Base-by-base conservation (phyloP, 441 rosid species). In the Sinapis alba region DNA sequence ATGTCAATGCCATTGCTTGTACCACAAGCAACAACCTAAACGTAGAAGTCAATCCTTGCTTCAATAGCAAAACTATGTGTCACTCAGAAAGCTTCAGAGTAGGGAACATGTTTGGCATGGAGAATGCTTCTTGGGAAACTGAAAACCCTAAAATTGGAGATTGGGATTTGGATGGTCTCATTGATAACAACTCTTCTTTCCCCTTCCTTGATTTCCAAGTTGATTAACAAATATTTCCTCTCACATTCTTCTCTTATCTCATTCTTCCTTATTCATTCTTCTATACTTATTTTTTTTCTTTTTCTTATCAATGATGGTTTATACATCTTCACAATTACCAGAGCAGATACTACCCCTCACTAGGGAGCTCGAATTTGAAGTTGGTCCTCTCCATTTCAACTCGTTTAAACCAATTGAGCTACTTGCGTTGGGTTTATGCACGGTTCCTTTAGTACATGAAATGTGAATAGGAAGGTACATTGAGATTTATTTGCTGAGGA, bases 131-230 rank as follows among this genome's bases (percentile, higher is more conserved):
- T 51, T 86, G 85, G 83, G 86, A 80, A 73, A 84, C 75, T 74
- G 86, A 86, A 81, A 84, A 83, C 85, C 86, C 84, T 73, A 81
- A 79, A 76, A 80, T 83, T 34, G 93, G 87, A 79, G 93, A 88
- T 68, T 88, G 93, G 90, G 93, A 86, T 73, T 82, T 88, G n/a
- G 93, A 88, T 81, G 86, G 86, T 74, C 83, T 88, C 36, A 85
- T 88, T 71, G 86, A 85, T 68, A 81, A 81, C 36, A 80, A 77
- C 59, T 79, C 89, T 21, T 80, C 89, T 74, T 85, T 85, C 38
- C 90, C 90, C n/a, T 84, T 85, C 67, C 86, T 85, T 78, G 89
- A 88, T 81, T 86, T 85, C 85, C 90, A 89, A 79, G 80, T 83
- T 75, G 87, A 85, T 68, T 88, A 68, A 84, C 70, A 24, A 58